Evolutionary conservation across 2,329 filamentous ascomycete species (phyloP).

Genomic region (Fusarium bactridioides): DNA sequence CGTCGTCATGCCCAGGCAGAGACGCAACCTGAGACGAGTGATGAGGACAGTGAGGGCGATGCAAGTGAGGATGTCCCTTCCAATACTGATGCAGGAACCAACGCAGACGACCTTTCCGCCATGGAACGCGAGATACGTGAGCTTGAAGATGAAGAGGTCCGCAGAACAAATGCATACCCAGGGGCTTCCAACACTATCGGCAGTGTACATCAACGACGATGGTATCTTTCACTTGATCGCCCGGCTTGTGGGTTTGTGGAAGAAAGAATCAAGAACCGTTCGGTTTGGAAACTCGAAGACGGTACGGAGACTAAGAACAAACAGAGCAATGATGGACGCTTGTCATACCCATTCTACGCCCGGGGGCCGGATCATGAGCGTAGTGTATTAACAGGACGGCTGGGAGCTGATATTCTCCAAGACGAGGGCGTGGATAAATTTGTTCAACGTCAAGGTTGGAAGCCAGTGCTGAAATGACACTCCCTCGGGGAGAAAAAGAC

Average conservation of each 20-base stretch:
- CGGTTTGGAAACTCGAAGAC: conserved; percentile 13
- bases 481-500: background rate
- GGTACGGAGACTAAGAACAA: background rate
- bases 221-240: conserved; percentile 72
- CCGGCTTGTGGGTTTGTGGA: conserved; percentile 63
- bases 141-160: conserved; percentile 61
- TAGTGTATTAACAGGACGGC: conserved; percentile 72
- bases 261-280: conserved; percentile 36
- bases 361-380: conserved; percentile 66
- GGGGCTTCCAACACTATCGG: conserved; percentile 72
- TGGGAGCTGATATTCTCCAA: conserved; percentile 64
- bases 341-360: conserved; percentile 68
- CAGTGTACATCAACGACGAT: conserved; percentile 72
- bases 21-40: conserved; percentile 37
- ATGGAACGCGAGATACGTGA: conserved; percentile 54
- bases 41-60: conserved; percentile 24
- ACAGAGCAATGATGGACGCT: conserved; percentile 21
- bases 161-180: conserved; percentile 69
- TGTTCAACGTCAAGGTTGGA: conserved; percentile 68
- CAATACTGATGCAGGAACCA: conserved; percentile 16
- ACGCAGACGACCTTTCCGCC: conserved; percentile 39
- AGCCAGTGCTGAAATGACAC: conserved; percentile 50
- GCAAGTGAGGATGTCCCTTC: conserved; percentile 31
- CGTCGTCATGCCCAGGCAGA: background rate
- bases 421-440: conserved; percentile 69